Base-by-base conservation (phyloP, 768 basidiomycete genomes). In the Baorangia bicolor region DNA sequence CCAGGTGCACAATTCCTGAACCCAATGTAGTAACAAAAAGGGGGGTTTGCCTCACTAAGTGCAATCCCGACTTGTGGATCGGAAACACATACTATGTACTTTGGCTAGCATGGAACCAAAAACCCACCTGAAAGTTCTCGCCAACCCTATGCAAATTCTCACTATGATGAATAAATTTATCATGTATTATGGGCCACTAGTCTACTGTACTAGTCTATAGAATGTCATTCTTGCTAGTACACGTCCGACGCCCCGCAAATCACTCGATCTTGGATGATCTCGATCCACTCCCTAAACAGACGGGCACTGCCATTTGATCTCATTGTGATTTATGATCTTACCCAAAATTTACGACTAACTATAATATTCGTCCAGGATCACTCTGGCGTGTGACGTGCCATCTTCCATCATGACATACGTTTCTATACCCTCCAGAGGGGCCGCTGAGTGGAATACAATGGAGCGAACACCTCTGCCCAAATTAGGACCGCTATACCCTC, bases 391-490 rank as follows among this genome's bases (percentile, higher is more conserved):
- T 2, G 76, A 81, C 21, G 79, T 77, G 5, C 87, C 86, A 45
- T 77, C 75, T 63, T 89, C 81, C 58, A 87, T 72, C 59, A 84
- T 67, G 41, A 90, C 84, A 80, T 87, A 88, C 0, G 85, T 86
- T 54, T 85, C 77, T 20, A 85, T 74, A 0, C 79, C 73, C 0
- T 62, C 60, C 18, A 64, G 61, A 11, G 84, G 81, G 38, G 78
- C 64, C 1, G 78, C 63, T 3, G 83, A 80, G n/a, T 49, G 69
- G 64, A 89, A 87, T 0, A 84, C 51, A 35, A 88, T 67, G 64
- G 86, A 84, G 21, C 88, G 79, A 12, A 86, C 85, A 21, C 88
- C 88, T 47, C 80, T 77, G 0, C 81, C 84, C 87, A 87, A 89
- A 6, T 73, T 71, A 4, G 72, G 60, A 16, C 69, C 56, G 33